Base-by-base conservation (phyloP, 805 yeast genomes). In the Barnettozyma wickerhamii region DNA sequence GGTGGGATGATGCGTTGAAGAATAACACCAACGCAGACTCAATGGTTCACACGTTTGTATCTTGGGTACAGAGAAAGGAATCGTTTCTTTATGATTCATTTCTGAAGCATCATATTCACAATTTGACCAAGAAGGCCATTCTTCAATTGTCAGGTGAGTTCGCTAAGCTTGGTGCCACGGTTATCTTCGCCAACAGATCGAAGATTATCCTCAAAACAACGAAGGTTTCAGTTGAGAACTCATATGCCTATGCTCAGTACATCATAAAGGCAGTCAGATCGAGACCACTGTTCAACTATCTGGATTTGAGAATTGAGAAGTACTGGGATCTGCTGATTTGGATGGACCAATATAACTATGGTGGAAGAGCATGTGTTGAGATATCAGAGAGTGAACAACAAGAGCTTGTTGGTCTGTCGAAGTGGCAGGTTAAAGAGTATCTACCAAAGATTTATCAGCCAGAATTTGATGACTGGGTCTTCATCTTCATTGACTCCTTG, bases 321-420 rank as follows among this genome's bases (percentile, higher is more conserved):
- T 89, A 86, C 56, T 93, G 99, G 99, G 97, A 93, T 59, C 55
- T 83, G n/a, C 65, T 93, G 48, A 65, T 93, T 2, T 95, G 97
- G 98, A 85, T 91, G 95, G 96, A 93, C 58, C 81, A 83, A 51
- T 77, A 76, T 53, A 93, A 93, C 56, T 89, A 72, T 60, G 84
- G 95, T 32, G 99, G 99, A 6, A 59, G 75, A 37, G 72, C 74
- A 0, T 68, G 75, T 48, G 42, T 57, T 12, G 62, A 62, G 40
- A 61, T 69, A 14, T 49, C 61, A 17, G 69, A 63, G 9, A 48
- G 47, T 10, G 68, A 64, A 17, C 60, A 54, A 14, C 74, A 69
- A 43, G 67, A 65, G 23, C 50, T 62, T 19, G 51, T 54, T 30
- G 69, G 66, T 1, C 57, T 63, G 33, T 79, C 85, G 1, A 70